These are phyloP conservation scores for Zygoascus meyerae DNA, from an alignment of 1,139 yeast species.

Conservation along the genomic window DNA sequence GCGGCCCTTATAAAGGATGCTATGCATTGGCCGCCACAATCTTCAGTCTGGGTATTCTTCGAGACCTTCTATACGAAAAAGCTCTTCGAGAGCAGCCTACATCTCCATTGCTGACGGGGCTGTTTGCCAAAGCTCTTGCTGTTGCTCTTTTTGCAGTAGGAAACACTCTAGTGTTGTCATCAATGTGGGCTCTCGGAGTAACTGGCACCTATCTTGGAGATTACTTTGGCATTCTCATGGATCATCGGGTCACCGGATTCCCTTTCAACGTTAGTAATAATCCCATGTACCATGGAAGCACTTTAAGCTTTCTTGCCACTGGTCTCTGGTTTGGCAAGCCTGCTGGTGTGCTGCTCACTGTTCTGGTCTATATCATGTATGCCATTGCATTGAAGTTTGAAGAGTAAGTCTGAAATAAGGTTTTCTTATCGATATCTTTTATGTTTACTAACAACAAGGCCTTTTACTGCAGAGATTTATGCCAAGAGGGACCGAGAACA, in stretches of 20 bases:
- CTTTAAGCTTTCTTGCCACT: conserved; percentile 83
- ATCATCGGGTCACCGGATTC: conserved; percentile 82
- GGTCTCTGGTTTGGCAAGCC: conserved; percentile 88
- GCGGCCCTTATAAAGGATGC: conserved; percentile 71
- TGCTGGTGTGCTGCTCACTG: conserved; percentile 70
- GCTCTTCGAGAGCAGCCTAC: conserved; percentile 53
- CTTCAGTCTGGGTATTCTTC: conserved; percentile 72
- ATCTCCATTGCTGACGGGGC: conserved; percentile 34
- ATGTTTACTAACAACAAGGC: conserved; percentile 33
- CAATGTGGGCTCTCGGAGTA: conserved; percentile 92
- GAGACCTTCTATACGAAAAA: conserved; percentile 70
- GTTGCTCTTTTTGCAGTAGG: conserved; percentile 54
- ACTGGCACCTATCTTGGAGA: conserved; percentile 97
- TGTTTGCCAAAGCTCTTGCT: conserved; percentile 42
- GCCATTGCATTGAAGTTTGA: conserved; percentile 77
- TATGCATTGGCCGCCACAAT: conserved; percentile 76
- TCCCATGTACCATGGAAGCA: conserved; percentile 96
- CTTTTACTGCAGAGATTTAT: conserved; percentile 87
- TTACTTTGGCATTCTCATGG: conserved; percentile 93
- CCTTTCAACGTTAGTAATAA: conserved; percentile 88
- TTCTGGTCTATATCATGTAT: conserved; percentile 76
- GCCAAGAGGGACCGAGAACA: conserved; percentile 51
- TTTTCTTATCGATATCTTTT: background rate
- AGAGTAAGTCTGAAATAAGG: conserved; percentile 39
- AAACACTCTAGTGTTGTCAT: conserved; percentile 67